Evolutionary conservation across 257 asterid genomes (phyloP).

Genomic region (Plantago elongata): DNA sequence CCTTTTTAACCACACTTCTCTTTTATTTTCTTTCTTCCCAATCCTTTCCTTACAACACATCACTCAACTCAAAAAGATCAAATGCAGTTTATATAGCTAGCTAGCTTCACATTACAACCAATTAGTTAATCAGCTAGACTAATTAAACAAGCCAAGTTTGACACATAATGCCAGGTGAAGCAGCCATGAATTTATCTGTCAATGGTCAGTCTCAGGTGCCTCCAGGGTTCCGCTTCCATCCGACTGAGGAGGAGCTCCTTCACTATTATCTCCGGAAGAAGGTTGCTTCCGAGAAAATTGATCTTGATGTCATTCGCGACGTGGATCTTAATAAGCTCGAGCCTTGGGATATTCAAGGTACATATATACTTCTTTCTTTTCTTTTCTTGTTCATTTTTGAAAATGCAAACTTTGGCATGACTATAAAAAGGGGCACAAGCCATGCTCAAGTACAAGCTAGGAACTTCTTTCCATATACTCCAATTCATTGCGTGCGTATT

Average conservation of each 20-base stretch:
- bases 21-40: not conserved
- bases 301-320: conserved; percentile 23
- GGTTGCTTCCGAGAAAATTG: conserved; percentile 23
- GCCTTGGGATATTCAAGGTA: conserved; percentile 31
- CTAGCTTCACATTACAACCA: no score
- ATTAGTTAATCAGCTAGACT: not conserved
- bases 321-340: conserved; percentile 28
- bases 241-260: conserved; percentile 25
- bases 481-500: no score
- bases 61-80: no score
- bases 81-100: no score
- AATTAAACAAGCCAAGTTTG: not conserved
- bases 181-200: conserved; percentile 20
- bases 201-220: conserved; percentile 24
- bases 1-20: conserved; percentile 6
- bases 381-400: not conserved
- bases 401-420: not conserved
- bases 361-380: not conserved
- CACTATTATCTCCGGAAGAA: conserved; percentile 26
- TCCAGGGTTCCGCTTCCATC: conserved; percentile 21
- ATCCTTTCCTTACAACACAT: not conserved
- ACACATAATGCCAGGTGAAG: not conserved
- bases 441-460: no score
- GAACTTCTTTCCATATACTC: no score
- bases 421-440: no score